phyloP scores from a whole-genome alignment of 352 stramenopile genomes.

The Globisporangium spinosum region DNA sequence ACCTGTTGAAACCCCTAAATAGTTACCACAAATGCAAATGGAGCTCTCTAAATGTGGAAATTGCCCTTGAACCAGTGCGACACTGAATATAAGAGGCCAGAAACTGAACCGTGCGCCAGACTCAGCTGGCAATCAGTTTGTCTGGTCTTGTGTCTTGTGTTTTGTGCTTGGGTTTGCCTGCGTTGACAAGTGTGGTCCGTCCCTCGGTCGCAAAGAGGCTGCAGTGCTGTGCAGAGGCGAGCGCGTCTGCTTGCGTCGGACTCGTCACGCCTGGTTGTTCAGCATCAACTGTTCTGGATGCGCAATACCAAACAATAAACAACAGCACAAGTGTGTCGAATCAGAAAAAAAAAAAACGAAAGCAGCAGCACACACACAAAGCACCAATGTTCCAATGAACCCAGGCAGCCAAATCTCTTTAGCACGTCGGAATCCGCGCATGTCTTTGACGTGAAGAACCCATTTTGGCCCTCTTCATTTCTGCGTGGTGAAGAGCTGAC shows the following conservation, averaged over 20 bases:
- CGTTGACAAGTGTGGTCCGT: not conserved
- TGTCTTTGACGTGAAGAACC: not conserved
- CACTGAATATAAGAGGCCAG: not conserved
- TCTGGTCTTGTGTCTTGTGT: not conserved
- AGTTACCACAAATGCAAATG: not conserved
- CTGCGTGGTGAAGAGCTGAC: not conserved
- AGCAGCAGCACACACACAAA: not conserved
- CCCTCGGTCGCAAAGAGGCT: not conserved
- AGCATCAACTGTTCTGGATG: not conserved
- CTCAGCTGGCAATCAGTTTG: not conserved
- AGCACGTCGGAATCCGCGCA: not conserved
- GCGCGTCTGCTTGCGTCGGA: not conserved
- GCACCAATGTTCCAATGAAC: not conserved
- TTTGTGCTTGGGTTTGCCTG: not conserved
- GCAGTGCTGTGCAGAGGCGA: not conserved
- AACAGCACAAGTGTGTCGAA: not conserved
- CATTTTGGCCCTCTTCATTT: not conserved
- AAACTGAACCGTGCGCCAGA: not conserved
- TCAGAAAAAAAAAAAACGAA: not conserved
- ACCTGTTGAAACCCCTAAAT: not conserved
- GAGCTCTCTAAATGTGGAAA: not conserved
- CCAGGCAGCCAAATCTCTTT: not conserved
- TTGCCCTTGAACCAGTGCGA: not conserved
- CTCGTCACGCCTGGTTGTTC: not conserved
- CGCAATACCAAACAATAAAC: not conserved